Base-by-base conservation (phyloP, 805 yeast species). In the Saccharomycopsis schoenii region DNA sequence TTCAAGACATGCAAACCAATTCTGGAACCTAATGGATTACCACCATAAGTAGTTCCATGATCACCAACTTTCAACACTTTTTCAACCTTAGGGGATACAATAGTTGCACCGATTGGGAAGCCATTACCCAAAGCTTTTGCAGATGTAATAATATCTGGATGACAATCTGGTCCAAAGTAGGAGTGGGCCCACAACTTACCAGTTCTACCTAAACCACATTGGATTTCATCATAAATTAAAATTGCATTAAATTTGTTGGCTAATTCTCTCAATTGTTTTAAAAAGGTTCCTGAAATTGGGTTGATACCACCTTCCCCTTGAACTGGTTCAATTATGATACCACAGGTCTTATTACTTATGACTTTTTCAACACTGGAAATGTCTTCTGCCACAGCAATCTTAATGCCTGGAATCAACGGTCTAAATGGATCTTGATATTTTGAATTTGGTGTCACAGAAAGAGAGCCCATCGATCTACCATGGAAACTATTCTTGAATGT, bases 91-190 rank as follows among this genome's bases (percentile, higher is more conserved):
- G 89, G 94, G 60, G 89, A 83, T 61, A 93, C 84, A 81, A 94
- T 81, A 1, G 96, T 88, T 4, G 97, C 99, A 60, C 96, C 97
- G 67, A 94, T 86, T 39, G 99, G 99, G 77, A 83, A 89, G 14
- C 99, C 99, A 70, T 93, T 94, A 63, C 98, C 99, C 55, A 94
- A 77, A 2, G 98, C 97, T 73, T 94, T 94, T 57, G 99, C 99
- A 81, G 86, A 82, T 21, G 98, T 93, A 55, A 93, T 72, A 62
- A 94, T 89, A 73, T 94, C 99, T 1, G 99, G 99, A 70, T 90
- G 96, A 0, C 94, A 96, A 62, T 83, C 88, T 56, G 76, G 72
- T 47, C 94, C 92, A 57, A 87, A 76, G 62, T 80, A 76, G 51
- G 83, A 77, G 71, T 93, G 99, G 0, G 97, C 96, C 99, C 99